A percentile compares a stretch with the other conserved stretches of the same genome.
phyloP scores from a whole-genome alignment of 169 alveolate genomes.

The Eimeria maxima region DNA sequence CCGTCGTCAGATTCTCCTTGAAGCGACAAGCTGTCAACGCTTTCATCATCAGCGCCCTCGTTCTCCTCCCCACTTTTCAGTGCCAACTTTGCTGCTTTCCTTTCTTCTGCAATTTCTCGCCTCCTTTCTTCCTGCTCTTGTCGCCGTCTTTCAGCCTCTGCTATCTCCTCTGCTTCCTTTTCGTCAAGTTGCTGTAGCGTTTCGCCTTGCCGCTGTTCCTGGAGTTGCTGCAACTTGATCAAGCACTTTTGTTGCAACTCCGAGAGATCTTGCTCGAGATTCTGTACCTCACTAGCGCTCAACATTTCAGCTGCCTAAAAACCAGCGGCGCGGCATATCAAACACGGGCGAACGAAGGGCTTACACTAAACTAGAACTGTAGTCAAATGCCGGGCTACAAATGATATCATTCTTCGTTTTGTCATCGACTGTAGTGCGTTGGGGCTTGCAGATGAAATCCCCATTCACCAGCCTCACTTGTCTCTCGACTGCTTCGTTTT shows the following conservation, averaged over 20 bases:
- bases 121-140: neutral
- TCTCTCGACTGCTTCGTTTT: conserved; percentile 46
- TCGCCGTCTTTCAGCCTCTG: neutral
- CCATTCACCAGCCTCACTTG: neutral
- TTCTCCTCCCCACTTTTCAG: neutral
- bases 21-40: neutral
- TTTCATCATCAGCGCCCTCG: neutral
- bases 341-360: too few relatives aligned
- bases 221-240: conserved; percentile 1
- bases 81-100: neutral
- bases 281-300: neutral
- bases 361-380: too few relatives aligned
- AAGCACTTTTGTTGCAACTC: conserved; percentile 35
- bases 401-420: too few relatives aligned
- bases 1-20: neutral
- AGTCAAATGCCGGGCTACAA: too few relatives aligned
- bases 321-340: neutral
- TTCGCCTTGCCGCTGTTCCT: conserved; percentile 47
- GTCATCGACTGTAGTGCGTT: too few relatives aligned
- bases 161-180: conserved; percentile 14
- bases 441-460: too few relatives aligned
- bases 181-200: conserved; percentile 34
- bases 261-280: neutral
- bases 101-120: neutral
- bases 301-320: conserved; percentile 33